A percentile compares a stretch with the other conserved stretches of the same genome.
phyloP scores from a whole-genome alignment of 2,329 filamentous ascomycete species.

The Catunica adiposa region DNA sequence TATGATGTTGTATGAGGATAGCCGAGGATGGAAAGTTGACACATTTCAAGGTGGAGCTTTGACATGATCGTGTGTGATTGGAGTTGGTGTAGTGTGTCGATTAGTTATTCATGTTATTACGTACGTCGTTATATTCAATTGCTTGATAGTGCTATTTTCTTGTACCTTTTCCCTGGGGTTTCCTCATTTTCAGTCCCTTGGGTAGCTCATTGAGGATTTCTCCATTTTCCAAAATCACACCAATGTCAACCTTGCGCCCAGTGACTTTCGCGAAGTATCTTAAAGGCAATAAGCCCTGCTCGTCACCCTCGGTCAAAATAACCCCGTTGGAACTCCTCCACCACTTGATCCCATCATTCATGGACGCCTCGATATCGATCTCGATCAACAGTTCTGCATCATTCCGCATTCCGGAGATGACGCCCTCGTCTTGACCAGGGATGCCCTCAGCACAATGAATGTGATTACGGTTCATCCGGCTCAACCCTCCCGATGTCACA shows the following conservation, averaged over 20 bases:
- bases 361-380: constrained; percentile 51
- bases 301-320: constrained; percentile 45
- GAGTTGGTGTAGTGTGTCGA: no score
- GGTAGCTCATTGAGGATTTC: constrained; percentile 51
- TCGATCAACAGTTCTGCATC: constrained; percentile 66
- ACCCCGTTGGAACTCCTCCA: constrained; percentile 69
- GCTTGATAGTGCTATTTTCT: constrained; percentile 3
- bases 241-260: constrained; percentile 41
- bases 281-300: constrained; percentile 43
- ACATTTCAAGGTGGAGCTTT: no score
- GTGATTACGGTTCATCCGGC: constrained; percentile 68
- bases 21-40: no score
- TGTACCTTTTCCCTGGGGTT: constrained; percentile 30
- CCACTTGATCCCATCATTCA: constrained; percentile 51
- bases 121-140: constrained; percentile 14
- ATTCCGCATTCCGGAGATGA: constrained; percentile 65
- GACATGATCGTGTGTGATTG: no score
- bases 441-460: constrained; percentile 76
- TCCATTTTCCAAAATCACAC: constrained; percentile 55
- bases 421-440: constrained; percentile 27
- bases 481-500: constrained; percentile 57
- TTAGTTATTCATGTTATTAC: no score
- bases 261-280: constrained; percentile 58
- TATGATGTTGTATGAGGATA: no score
- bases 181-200: constrained; percentile 32